Percentiles rank a stretch among this genome's conserved stretches.
These are phyloP conservation scores for Hygrocybe coccinea DNA, from an alignment of 768 basidiomycete species.

Conservation along the genomic window DNA sequence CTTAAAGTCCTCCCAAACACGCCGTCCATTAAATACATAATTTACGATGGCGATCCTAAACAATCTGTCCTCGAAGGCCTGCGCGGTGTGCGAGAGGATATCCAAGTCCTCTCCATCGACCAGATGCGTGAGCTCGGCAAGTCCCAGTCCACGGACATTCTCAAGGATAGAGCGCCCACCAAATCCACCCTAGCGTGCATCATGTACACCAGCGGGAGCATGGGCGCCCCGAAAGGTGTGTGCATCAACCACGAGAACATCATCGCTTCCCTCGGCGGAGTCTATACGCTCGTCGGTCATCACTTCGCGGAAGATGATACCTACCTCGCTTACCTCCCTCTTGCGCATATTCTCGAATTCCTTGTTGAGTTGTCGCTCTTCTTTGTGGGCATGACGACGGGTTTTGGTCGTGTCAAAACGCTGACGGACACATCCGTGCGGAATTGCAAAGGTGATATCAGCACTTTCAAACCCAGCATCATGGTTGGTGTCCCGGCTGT, in stretches of 20 bases:
- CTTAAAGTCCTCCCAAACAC: constrained; percentile 66
- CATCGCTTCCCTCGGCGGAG: constrained; percentile 80
- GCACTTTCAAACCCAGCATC: constrained; percentile 77
- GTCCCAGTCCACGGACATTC: constrained; percentile 44
- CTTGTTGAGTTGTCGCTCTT: constrained; percentile 80
- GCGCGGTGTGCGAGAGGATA: constrained; percentile 45
- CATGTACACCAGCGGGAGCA: constrained; percentile 81
- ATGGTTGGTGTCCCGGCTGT: constrained; percentile 95
- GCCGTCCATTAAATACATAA: constrained; percentile 69
- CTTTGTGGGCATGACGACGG: constrained; percentile 73
- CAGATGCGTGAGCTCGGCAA: constrained; percentile 69
- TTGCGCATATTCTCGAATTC: constrained; percentile 94
- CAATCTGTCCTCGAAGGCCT: constrained; percentile 56
- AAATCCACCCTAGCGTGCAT: constrained; percentile 45
- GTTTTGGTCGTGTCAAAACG: constrained; percentile 93
- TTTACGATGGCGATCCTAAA: constrained; percentile 77
- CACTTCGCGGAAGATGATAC: constrained; percentile 55
- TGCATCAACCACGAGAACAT: constrained; percentile 84
- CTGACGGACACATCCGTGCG: constrained; percentile 92
- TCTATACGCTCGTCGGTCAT: constrained; percentile 65
- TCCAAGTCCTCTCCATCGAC: constrained; percentile 62
- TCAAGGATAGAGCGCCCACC: constrained; percentile 45
- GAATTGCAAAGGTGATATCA: constrained; percentile 80
- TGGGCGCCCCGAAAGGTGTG: constrained; percentile 93
- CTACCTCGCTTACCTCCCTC: constrained; percentile 88